Evolutionary conservation across 441 rosid species (phyloP).

Genomic region (Pelargonium citronellum): DNA sequence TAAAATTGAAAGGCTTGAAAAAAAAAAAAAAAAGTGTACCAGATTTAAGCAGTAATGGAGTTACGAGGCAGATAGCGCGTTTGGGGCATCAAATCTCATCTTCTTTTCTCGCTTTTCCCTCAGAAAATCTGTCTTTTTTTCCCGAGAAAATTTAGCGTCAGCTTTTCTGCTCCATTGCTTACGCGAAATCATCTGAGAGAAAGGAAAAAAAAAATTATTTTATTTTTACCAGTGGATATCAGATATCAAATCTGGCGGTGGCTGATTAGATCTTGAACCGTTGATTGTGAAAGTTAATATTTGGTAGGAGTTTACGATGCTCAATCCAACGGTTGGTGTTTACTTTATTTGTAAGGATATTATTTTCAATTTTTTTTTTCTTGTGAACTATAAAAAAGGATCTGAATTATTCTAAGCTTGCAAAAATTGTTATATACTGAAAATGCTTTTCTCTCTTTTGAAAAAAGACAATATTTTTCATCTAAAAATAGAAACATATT

Average conservation of each 20-base stretch:
- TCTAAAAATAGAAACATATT: no score
- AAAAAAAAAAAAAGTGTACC: conserved; percentile 16
- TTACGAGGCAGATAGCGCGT: neutral
- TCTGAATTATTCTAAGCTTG: no score
- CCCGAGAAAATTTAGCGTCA: conserved; percentile 26
- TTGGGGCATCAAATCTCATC: conserved; percentile 18
- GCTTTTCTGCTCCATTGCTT: conserved; percentile 23
- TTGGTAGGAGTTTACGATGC: neutral
- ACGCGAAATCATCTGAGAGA: conserved; percentile 17
- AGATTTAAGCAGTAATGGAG: conserved; percentile 16
- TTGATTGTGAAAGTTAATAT: neutral
- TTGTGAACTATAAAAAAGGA: no score
- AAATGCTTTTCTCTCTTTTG: no score
- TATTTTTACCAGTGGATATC: neutral
- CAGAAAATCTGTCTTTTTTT: conserved; percentile 21
- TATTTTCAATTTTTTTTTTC: no score
- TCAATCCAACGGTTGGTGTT: neutral
- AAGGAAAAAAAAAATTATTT: neutral
- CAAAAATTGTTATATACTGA: no score
- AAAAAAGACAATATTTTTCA: no score
- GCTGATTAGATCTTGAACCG: neutral
- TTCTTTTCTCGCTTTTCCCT: conserved; percentile 10
- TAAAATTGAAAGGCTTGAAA: neutral
- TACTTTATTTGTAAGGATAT: neutral
- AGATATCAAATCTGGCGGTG: conserved; percentile 5